Evolutionary conservation across 768 basidiomycete genomes (phyloP).

Genomic region (Mycena pura): DNA sequence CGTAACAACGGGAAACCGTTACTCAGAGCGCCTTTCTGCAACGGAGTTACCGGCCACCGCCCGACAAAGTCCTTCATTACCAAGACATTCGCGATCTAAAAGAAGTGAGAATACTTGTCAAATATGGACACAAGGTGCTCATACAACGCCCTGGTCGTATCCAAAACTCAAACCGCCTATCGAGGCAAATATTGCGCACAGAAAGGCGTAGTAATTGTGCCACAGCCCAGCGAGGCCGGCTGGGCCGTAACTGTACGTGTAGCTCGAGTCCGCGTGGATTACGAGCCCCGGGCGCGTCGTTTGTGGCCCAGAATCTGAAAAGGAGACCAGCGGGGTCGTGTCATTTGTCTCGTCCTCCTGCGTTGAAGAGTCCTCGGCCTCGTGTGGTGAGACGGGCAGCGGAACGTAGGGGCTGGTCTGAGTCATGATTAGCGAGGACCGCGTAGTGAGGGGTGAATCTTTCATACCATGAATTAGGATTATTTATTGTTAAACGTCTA

Average conservation of each 20-base stretch:
- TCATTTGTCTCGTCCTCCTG: background rate
- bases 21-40: constrained; percentile 85
- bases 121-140: background rate
- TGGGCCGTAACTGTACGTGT: constrained; percentile 78
- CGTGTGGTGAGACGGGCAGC: background rate
- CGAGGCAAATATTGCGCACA: constrained; percentile 77
- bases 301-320: background rate
- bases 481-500: background rate
- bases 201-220: constrained; percentile 67
- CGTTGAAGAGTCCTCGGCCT: background rate
- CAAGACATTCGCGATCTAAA: constrained; percentile 78
- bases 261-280: constrained; percentile 47
- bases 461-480: background rate
- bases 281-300: constrained; percentile 27
- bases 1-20: constrained; percentile 30
- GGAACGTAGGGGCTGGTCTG: constrained; percentile 6
- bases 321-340: background rate
- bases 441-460: background rate
- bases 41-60: constrained; percentile 73
- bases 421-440: background rate
- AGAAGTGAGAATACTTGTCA: background rate
- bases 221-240: constrained; percentile 68
- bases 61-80: constrained; percentile 79
- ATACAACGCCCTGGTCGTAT: constrained; percentile 81
- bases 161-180: constrained; percentile 83